Evolutionary conservation across 371 early-diverging fungal genomes (phyloP).

Genomic region (Mortierella sp.): DNA sequence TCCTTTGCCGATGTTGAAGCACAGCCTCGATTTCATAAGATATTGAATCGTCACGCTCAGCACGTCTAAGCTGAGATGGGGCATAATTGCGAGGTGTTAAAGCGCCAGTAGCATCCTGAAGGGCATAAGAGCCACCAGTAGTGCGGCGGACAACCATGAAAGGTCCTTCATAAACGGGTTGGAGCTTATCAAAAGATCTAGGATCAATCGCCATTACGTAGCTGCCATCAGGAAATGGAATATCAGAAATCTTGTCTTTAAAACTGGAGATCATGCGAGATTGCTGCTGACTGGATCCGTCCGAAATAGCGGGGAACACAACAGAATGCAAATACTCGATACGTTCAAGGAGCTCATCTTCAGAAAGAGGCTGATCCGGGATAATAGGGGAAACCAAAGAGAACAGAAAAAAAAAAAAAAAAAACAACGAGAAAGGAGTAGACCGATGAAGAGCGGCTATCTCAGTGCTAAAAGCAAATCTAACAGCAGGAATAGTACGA

Average conservation of each 20-base stretch:
- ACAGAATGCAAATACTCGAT: slow-evolving; percentile 9
- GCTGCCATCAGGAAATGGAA: no score
- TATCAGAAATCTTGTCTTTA: no score
- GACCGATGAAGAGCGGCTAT: slow-evolving; percentile 8
- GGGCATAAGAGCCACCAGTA: slow-evolving; percentile 3
- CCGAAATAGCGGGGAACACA: slow-evolving; percentile 34
- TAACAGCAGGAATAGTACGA: slow-evolving; percentile 1
- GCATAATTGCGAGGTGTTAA: slow-evolving; percentile 2
- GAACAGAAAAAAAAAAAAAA: background rate
- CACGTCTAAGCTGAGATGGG: background rate
- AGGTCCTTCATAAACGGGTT: slow-evolving; percentile 11
- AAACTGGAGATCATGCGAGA: no score
- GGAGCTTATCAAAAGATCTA: slow-evolving; percentile 2
- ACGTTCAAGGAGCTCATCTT: slow-evolving; percentile 19
- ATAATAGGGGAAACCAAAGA: background rate
- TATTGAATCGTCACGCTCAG: no score
- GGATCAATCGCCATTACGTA: no score
- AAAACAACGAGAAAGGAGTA: slow-evolving; percentile 28
- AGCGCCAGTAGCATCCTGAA: slow-evolving; percentile 6
- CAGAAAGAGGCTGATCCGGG: slow-evolving; percentile 4
- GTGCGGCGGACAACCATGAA: slow-evolving; percentile 5
- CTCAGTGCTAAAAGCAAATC: slow-evolving; percentile 11
- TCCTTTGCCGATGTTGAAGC: no score
- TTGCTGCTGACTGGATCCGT: no score
- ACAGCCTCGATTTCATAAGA: no score